Conservation (phyloP, 2,329 filamentous ascomycete species). For the Aspergillus chevalieri region DNA sequence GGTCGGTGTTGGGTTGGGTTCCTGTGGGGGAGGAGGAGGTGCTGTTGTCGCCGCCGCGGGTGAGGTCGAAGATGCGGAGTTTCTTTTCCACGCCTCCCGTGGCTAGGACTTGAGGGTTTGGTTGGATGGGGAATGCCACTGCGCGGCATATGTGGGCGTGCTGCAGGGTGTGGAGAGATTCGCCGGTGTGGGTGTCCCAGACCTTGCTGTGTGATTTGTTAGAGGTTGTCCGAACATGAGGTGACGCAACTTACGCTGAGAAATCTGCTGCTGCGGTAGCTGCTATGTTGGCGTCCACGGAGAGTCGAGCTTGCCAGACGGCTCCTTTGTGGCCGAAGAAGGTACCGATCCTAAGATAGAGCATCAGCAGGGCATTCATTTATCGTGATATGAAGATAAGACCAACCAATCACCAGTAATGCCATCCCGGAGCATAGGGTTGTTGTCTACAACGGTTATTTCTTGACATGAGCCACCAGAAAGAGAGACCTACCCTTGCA, state of each 20-base stretch:
- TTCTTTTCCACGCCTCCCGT: constrained; percentile 97
- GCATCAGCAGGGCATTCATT: constrained; percentile 6
- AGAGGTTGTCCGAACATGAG: not conserved
- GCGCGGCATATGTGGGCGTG: constrained; percentile 95
- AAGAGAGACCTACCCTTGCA: constrained; percentile 62
- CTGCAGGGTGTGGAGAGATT: constrained; percentile 76
- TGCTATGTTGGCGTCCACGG: constrained; percentile 77
- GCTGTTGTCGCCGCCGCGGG: constrained; percentile 45
- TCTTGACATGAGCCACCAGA: not conserved
- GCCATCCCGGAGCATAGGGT: constrained; percentile 95
- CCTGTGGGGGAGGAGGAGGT: constrained; percentile 29
- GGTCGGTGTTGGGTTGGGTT: constrained; percentile 46
- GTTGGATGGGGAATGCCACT: constrained; percentile 78
- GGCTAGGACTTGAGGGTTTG: constrained; percentile 71
- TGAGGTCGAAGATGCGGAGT: constrained; percentile 85
- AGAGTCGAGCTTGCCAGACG: constrained; percentile 91
- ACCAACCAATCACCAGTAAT: constrained; percentile 84
- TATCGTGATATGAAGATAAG: not conserved
- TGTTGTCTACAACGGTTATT: constrained; percentile 62
- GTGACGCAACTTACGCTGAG: constrained; percentile 61
- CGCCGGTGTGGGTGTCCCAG: constrained; percentile 94
- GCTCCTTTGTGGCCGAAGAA: constrained; percentile 98
- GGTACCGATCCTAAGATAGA: constrained; percentile 68
- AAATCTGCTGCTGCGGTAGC: constrained; percentile 96
- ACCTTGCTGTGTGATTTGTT: constrained; percentile 60